Evolutionary conservation across 139 green algal species (phyloP), one percentile per base, ranked within the genome.

Genomic region (Auxenochlorella protothecoides): DNA sequence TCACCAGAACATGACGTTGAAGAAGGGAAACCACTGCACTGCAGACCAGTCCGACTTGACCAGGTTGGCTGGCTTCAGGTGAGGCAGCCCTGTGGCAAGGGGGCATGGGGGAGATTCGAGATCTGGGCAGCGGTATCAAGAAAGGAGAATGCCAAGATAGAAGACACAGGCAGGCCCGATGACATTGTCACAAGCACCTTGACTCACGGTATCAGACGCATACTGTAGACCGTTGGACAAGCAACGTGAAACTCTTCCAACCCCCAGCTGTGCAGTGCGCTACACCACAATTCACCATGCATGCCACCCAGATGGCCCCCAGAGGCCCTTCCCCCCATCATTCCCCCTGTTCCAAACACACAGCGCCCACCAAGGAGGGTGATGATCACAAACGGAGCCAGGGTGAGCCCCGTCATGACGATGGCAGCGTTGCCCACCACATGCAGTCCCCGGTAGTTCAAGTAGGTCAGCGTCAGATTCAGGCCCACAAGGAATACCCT

Each of bases 1-100:
- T 55, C 72, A 88, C 92, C 93, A 98, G 82, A 98, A 98, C 85
- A 98, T 94, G 67, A 94, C 87, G 75, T 98, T 96, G 10, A 98
- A 65, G 74, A 92, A 97, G 13, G 83, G 84, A n/a, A 78, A 56
- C 93, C 92, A 97, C n/a, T 91, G 54, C 66, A 96, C 85, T 0
- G 51, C 71, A 2, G 70, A 55, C 72, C 63, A 80, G 63, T 93
- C 84, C 65, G 86, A 61, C 70, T 80, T 56, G 9, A 81, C 3
- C 91, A 87, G 95, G 76, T 93, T 92, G 67, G 53, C 55, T 0
- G 86, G 78, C 9, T 91, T 9, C 1, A 91, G 59, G 27, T 89
- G 80, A 4, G 88, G 87, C 52, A 85, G 14, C 13, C 79, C 55
- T 66, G 63, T 8, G 5, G 59, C 11, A 52, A 55, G 12, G 4